Evolutionary conservation across 106 monocot species (phyloP), one percentile per base, ranked within the genome.

Genomic region (Vanilla planifolia): DNA sequence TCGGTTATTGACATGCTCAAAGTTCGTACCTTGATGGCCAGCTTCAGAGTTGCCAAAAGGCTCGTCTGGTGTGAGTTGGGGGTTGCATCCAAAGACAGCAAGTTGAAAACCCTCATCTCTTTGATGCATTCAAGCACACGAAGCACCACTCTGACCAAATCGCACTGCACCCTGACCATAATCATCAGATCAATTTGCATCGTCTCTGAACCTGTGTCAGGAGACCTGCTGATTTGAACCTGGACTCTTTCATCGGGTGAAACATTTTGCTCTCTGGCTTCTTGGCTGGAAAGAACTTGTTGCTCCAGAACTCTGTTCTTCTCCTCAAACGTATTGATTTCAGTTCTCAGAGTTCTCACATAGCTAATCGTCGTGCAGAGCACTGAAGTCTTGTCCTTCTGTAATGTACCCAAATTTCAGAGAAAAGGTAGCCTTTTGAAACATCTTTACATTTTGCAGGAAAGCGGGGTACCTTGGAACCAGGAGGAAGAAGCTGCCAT

Each of bases 351-450:
- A 1, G 55, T 40, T 21, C 65, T 78, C 35, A 98, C 0, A 33
- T 82, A 82, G 19, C 70, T 71, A 58, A 53, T 74, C 16, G 96
- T 65, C 34, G 74, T 75, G 24, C 56, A 43, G 6, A 98, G 81
- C 24, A 98, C 72, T 0, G 96, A 82, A 21, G 79, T 81, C 68
- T 92, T 98, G 74, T 98, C 91, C 51, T 83, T 98, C 96, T 98
- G 66, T 34, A 3, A 56, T 41, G 13, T 4, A 42, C 19, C 16
- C 29, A 6, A 39, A 39, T 25, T 14, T 6, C 5, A 66, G 15
- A 53, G n/a, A 5, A 56, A 21, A 56, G 3, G 40, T 40, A 40
- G 40, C 40, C 14, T 40, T 13, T 43, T 43, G n/a, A 15, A 43
- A 43, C 9, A 43, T 43, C 16, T 43, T 43, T 28, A 52, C 14